Evolutionary conservation across 441 rosid species (phyloP), one percentile per base, ranked within the genome.

Genomic region (Syzygium malaccense): DNA sequence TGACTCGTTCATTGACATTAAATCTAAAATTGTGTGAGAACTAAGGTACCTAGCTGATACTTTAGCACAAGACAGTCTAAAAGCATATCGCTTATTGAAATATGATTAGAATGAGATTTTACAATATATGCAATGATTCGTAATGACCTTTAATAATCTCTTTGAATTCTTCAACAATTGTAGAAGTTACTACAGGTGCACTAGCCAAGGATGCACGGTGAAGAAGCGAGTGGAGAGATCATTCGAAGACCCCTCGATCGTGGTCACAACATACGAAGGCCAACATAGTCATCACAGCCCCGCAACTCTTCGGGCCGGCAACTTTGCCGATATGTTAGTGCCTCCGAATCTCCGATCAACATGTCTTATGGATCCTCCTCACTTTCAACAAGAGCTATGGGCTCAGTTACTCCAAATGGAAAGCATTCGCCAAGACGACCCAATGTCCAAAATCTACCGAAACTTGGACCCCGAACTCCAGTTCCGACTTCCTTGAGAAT

Each of bases 161-260:
- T 75, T 75, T 13, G n/a, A 20, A 1, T 20, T 37, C n/a, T 75
- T 75, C 83, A 75, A 75, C 79, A 32, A 68, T 68, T 33, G 79
- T 57, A 86, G 88, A 51, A 86, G 88, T 66, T 86, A 86, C 55
- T 86, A 86, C 48, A 62, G 88, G 28, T 86, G 88, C 88, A 86
- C 88, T 66, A 86, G 88, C 71, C 57, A 48, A 68, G 41, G 80
- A 28, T 87, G 88, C 80, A 68, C 3, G n/a, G 88, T 87, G 62
- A 87, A 87, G 84, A 87, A 87, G 60, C 78, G 84, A 48, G 88
- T 87, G 0, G 84, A 66, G 58, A 87, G 88, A n/a, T 87, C 84
- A 18, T 51, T 14, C 84, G 45, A 87, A 45, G 88, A 87, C 20
- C 49, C 79, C 37, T 11, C 84, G 3, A 66, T 54, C 11, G 88